A percentile compares a stretch with the other conserved stretches of the same genome.
phyloP scores from a whole-genome alignment of 2,329 filamentous ascomycete genomes.

The Microthyrium microscopicum region DNA sequence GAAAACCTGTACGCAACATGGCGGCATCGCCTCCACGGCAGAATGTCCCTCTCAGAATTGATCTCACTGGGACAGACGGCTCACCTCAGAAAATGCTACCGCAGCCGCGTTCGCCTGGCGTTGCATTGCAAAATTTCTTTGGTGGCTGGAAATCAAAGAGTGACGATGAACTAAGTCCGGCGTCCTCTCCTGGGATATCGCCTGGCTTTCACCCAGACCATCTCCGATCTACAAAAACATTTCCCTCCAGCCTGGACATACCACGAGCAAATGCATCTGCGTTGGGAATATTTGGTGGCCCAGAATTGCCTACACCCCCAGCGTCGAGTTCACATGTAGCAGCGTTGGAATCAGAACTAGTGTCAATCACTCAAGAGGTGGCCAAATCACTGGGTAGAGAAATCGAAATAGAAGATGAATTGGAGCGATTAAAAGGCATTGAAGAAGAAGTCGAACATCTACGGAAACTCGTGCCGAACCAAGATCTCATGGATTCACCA shows the following conservation, averaged over 20 bases:
- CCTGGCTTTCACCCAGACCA: too few species aligned
- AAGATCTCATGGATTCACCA: conserved; percentile 19
- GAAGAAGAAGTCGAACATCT: conserved; percentile 38
- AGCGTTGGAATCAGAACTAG: conserved; percentile 87
- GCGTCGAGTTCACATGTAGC: conserved; percentile 46
- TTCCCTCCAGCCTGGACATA: conserved; percentile 34
- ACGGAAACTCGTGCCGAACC: conserved; percentile 32
- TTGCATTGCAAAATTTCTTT: too few species aligned
- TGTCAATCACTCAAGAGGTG: conserved; percentile 82
- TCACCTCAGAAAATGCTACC: too few species aligned
- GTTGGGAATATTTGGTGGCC: conserved; percentile 26
- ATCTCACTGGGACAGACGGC: too few species aligned
- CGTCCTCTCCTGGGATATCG: too few species aligned
- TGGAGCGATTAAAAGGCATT: conserved; percentile 76
- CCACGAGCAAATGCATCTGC: conserved; percentile 31
- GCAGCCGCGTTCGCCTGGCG: too few species aligned
- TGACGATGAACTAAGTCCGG: too few species aligned
- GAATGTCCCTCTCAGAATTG: too few species aligned
- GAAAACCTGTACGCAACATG: too few species aligned
- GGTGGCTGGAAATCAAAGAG: too few species aligned
- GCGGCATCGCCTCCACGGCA: too few species aligned
- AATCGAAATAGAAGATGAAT: conserved; percentile 89
- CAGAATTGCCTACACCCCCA: conserved; percentile 25
- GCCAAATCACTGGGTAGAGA: conserved; percentile 85
- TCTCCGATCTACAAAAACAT: conserved; percentile 22